Evolutionary conservation across 257 asterid genomes (phyloP).

Genomic region (Ilex aquifolium): DNA sequence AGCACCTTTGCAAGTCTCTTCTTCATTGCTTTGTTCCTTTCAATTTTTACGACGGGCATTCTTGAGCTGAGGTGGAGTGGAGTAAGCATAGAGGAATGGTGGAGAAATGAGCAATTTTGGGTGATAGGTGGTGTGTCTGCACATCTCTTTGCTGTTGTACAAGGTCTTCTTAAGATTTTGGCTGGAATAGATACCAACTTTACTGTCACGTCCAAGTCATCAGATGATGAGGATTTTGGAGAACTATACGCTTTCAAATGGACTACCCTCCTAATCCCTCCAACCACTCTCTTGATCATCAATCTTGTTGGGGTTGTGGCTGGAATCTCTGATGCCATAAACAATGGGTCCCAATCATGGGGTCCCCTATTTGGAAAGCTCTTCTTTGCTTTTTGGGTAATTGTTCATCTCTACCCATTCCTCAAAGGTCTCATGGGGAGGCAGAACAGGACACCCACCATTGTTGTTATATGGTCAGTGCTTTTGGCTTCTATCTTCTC

Average conservation of each 20-base stretch:
- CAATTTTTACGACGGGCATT: conserved; percentile 74
- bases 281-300: conserved; percentile 72
- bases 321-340: conserved; percentile 83
- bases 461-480: conserved; percentile 80
- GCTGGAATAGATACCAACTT: conserved; percentile 92
- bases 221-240: conserved; percentile 80
- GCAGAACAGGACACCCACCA: conserved; percentile 88
- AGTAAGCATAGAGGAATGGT: conserved; percentile 95
- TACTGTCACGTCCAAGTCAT: conserved; percentile 78
- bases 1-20: conserved; percentile 88
- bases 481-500: conserved; percentile 89
- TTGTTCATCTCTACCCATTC: conserved; percentile 88
- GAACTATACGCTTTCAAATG: conserved; percentile 85
- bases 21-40: conserved; percentile 86
- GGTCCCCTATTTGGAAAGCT: conserved; percentile 91
- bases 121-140: conserved; percentile 94
- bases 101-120: conserved; percentile 98
- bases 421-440: conserved; percentile 87
- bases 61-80: conserved; percentile 95
- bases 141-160: conserved; percentile 81
- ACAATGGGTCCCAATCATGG: conserved; percentile 86
- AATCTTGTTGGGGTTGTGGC: conserved; percentile 93
- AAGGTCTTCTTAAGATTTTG: conserved; percentile 69
- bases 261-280: conserved; percentile 92
- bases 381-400: conserved; percentile 92